Evolutionary conservation across 768 basidiomycete species (phyloP).

Genomic region (Amanita phalloides): DNA sequence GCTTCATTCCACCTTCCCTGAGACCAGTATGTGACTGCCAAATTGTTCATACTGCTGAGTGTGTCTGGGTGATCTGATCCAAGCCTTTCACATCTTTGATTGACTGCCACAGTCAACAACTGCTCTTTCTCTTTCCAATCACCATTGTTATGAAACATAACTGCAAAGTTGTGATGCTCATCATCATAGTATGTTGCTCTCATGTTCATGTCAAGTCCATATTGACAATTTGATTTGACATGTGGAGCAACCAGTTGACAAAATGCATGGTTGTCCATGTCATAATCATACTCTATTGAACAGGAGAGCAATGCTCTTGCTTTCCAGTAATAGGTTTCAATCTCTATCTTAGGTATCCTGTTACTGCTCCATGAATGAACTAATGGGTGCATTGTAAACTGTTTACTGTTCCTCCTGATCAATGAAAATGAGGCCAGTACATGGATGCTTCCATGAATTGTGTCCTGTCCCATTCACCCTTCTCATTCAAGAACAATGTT

Average conservation of each 20-base stretch:
- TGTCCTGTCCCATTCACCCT: too few species aligned
- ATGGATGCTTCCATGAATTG: too few species aligned
- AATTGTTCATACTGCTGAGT: not conserved
- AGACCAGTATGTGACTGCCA: too few species aligned
- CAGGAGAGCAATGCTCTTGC: not conserved
- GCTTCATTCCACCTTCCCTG: too few species aligned
- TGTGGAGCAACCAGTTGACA: too few species aligned
- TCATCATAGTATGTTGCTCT: conserved; percentile 2
- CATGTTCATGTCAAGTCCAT: too few species aligned
- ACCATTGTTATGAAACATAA: not conserved
- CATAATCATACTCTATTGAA: not conserved
- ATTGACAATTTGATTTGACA: too few species aligned
- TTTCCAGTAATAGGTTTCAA: not conserved
- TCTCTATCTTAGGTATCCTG: not conserved
- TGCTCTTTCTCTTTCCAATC: not conserved
- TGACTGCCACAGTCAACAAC: not conserved
- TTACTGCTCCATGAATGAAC: conserved; percentile 6
- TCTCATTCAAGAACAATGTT: too few species aligned
- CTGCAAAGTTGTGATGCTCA: not conserved
- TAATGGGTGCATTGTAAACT: conserved; percentile 8
- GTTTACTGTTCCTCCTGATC: not conserved
- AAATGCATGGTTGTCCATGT: too few species aligned
- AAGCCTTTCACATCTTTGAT: too few species aligned
- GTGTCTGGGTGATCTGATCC: not conserved
- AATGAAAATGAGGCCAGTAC: too few species aligned